Conservation (phyloP, 2,329 filamentous ascomycete species). For the Aspergillus sp. region DNA sequence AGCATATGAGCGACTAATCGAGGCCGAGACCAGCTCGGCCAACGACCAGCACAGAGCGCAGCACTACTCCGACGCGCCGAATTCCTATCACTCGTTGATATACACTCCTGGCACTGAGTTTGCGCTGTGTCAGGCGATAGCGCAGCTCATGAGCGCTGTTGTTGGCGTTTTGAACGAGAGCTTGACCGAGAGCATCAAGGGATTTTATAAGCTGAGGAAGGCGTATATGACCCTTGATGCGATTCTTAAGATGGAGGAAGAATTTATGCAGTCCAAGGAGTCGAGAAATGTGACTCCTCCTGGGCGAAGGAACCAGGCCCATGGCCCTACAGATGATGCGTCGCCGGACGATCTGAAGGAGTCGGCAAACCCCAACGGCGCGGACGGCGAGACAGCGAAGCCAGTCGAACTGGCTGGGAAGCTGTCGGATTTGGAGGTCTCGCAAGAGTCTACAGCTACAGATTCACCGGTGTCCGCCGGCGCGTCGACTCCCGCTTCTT, state of each 20-base stretch:
- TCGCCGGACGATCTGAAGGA: not conserved
- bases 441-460: constrained; percentile 5
- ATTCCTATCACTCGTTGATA: constrained; percentile 50
- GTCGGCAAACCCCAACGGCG: not conserved
- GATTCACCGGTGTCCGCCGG: constrained; percentile 13
- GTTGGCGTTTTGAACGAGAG: constrained; percentile 87
- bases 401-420: constrained; percentile 11
- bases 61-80: constrained; percentile 46
- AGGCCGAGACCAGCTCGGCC: constrained; percentile 68
- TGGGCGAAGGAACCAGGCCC: constrained; percentile 1
- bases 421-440: constrained; percentile 16
- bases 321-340: constrained; percentile 5
- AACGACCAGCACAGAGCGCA: constrained; percentile 67
- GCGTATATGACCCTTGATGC: constrained; percentile 74
- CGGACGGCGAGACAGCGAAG: constrained; percentile 2
- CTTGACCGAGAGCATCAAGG: constrained; percentile 78
- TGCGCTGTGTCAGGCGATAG: constrained; percentile 70
- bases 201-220: constrained; percentile 86
- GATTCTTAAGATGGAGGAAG: constrained; percentile 66
- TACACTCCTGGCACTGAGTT: constrained; percentile 84
- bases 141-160: constrained; percentile 81
- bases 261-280: constrained; percentile 36
- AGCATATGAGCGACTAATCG: constrained; percentile 61
- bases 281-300: constrained; percentile 5
- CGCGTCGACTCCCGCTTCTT: constrained; percentile 13